Conservation (phyloP, 257 asterid species). For the Salvia hispanica region DNA sequence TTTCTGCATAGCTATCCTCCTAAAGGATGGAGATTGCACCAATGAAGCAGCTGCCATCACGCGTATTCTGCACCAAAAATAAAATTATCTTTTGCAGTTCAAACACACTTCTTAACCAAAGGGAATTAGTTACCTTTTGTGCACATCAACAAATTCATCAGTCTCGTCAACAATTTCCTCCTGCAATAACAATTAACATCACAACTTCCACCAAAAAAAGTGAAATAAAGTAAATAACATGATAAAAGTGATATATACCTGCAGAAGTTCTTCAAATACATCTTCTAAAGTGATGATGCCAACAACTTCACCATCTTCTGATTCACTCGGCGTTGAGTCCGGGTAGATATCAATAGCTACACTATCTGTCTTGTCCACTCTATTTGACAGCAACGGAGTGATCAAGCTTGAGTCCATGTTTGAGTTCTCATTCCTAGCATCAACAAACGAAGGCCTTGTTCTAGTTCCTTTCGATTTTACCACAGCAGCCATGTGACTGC, state of each 20-base stretch:
- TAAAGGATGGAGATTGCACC: constrained; percentile 79
- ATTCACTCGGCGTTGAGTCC: constrained; percentile 42
- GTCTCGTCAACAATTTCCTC: constrained; percentile 97
- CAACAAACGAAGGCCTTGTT: constrained; percentile 42
- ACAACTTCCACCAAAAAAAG: background rate
- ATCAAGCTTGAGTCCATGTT: constrained; percentile 43
- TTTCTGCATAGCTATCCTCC: constrained; percentile 61
- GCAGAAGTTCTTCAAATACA: constrained; percentile 95
- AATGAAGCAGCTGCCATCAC: constrained; percentile 90
- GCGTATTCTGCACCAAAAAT: constrained; percentile 64
- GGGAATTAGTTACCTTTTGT: constrained; percentile 55
- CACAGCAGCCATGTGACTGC: constrained; percentile 96
- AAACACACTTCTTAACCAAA: constrained; percentile 8
- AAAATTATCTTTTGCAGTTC: background rate
- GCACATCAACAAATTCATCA: constrained; percentile 89
- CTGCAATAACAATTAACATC: constrained; percentile 41
- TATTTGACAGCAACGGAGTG: constrained; percentile 51
- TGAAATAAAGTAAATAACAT: too few species aligned
- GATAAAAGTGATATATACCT: constrained; percentile 39
- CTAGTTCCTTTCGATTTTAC: constrained; percentile 54
- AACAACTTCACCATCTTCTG: constrained; percentile 79
- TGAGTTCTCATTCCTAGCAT: constrained; percentile 37
- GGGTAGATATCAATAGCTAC: constrained; percentile 63
- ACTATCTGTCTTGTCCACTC: constrained; percentile 43
- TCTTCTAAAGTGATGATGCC: constrained; percentile 95